Base-by-base conservation (phyloP, 306 rosid genomes). In the Lotus japonicus region DNA sequence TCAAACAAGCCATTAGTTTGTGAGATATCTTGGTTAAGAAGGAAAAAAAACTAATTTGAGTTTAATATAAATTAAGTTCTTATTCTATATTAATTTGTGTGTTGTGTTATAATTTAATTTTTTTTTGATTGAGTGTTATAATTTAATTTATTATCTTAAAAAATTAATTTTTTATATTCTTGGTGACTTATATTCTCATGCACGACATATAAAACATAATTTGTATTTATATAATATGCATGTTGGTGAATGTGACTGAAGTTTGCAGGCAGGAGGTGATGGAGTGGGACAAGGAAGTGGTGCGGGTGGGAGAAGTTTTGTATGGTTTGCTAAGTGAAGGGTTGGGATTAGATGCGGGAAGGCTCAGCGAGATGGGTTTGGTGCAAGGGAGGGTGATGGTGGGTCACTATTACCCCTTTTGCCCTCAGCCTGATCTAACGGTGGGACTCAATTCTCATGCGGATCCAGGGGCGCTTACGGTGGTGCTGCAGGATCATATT, bases 401-500 rank as follows among this genome's bases (percentile, higher is more conserved):
- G 26, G 75, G 75, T 0, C 86, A 84, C 9, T 81, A 81, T 63
- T 84, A 86, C 67, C 92, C 88, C 0, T 31, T 33, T 69, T 84
- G 87, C 72, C 92, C 88, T 19, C 76, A 86, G 64, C 82, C 87
- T 5, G 73, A 84, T 79, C 77, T 86, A 2, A 75, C 87, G 57
- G 85, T 89, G 16, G 98, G 98, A 17, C 85, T 87, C 8, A 76
- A 71, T 0, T 82, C 95, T 5, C 98, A 92, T 59, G 77, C 95
- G 1, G 98, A 92, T 66, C 96, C 98, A 1, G 95, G 95, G 28
- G 82, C 53, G 0, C 49, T 92, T 18, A 81, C 95, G 26, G 63
- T 89, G 42, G 4, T 92, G 58, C 68, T 87, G 59, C 96, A 92
- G 80, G 96, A 89, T 54, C 95, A 83, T 11, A 77, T 87, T 2